A percentile compares a stretch with the other conserved stretches of the same genome.
These are phyloP conservation scores for Aulographum hederae DNA, from an alignment of 2,329 filamentous ascomycete genomes.

Conservation along the genomic window DNA sequence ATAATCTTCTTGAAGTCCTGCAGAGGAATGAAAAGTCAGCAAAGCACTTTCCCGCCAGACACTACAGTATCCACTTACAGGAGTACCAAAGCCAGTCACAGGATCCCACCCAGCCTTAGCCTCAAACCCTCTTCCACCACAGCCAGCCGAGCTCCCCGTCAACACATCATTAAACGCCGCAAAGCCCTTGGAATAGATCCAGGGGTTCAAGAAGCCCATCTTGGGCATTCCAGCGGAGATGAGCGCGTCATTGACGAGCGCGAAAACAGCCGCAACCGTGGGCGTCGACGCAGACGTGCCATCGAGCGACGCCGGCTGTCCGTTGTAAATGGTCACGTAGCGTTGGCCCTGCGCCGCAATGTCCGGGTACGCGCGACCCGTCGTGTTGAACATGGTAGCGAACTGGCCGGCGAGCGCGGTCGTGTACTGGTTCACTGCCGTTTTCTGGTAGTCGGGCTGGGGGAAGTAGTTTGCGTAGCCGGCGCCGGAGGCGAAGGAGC, in stretches of 20 bases:
- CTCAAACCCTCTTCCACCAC: conserved; percentile 3
- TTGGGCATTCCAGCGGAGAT: conserved; percentile 25
- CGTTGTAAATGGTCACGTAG: conserved; percentile 1
- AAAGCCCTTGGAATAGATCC: conserved; percentile 15
- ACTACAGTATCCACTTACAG: not conserved
- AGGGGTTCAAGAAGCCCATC: conserved; percentile 34
- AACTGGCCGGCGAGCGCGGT: not conserved
- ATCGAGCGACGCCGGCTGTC: conserved; percentile 3
- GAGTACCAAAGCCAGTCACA: conserved; percentile 4
- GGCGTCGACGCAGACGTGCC: conserved; percentile 11
- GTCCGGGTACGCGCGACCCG: conserved; percentile 31
- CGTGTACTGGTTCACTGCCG: conserved; percentile 13
- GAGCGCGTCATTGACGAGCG: conserved; percentile 29
- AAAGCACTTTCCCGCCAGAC: not conserved
- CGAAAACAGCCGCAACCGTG: conserved; percentile 9
- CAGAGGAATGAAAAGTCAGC: not conserved
- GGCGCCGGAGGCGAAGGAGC: conserved; percentile 18
- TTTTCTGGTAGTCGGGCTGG: conserved; percentile 22
- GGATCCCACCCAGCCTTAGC: conserved; percentile 4
- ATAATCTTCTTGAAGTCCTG: conserved; percentile 1
- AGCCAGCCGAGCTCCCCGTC: conserved; percentile 12
- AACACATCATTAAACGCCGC: conserved; percentile 22
- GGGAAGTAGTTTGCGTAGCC: conserved; percentile 21
- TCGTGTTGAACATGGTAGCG: conserved; percentile 6
- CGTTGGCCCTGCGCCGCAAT: conserved; percentile 25